Base-by-base conservation (phyloP, 257 asterid species). In the Forsythia viridissima region DNA sequence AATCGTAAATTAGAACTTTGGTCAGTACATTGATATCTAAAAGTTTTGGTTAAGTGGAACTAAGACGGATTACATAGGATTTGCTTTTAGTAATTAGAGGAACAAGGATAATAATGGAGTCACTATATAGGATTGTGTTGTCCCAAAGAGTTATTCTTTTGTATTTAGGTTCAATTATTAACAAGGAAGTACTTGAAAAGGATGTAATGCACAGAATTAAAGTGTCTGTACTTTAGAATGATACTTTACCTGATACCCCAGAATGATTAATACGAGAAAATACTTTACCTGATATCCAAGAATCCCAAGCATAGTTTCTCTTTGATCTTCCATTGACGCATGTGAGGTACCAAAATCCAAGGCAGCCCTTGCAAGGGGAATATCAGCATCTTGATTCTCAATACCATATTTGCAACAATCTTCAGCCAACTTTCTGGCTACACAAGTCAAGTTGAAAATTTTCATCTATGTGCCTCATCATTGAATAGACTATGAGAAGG, bases 401-500 rank as follows among this genome's bases (percentile, higher is more conserved):
- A 89, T 88, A 69, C 96, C 99, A 57, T 90, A 95, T 85, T 92
- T 93, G 88, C 92, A 91, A 84, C 96, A 92, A 85, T 88, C 97
- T 86, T 95, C 98, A 24, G 96, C 98, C 87, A 95, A 80, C 86
- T 73, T 95, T 83, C 89, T 89, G 85, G 86, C 99, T 93, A 87
- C 88, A 89, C 75, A 77, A 65, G 59, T 79, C 83, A 80, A 85
- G 71, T 74, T 20, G 74, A 89, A 76, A 76, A 63, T 78, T 66
- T 63, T 30, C 70, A 74, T 82, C 36, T 70, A n/a, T 41, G 46
- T 72, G 73, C 61, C 52, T 71, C 76, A 55, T 76, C 82, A 68
- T 39, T 44, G 16, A 65, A 80, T 76, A 80, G 83, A 81, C 70
- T 48, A 48, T 79, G 81, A 71, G 30, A 74, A 75, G 72, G 70